Conservation (phyloP, 116 monocot species). For the Dioscorea cayenensis region DNA sequence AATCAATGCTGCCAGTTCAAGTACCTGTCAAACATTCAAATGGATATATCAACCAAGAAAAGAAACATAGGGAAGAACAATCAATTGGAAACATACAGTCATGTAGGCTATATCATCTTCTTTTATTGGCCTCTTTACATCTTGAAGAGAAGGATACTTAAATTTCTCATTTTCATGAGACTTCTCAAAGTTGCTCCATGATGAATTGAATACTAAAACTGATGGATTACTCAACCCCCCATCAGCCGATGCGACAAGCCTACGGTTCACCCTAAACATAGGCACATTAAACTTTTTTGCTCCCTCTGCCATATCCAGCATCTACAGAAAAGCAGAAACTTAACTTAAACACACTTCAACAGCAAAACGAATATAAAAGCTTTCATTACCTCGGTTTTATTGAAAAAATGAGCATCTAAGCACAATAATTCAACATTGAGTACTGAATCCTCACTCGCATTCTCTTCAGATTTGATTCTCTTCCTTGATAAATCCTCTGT, state of each 20-base stretch:
- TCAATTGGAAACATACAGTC: conserved; percentile 38
- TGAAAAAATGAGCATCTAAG: conserved; percentile 71
- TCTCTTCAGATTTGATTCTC: conserved; percentile 14
- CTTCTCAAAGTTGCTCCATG: conserved; percentile 30
- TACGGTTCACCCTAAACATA: conserved; percentile 53
- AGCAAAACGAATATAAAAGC: neutral
- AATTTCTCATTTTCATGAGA: conserved; percentile 26
- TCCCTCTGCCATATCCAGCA: conserved; percentile 74
- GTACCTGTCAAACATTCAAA: conserved; percentile 33
- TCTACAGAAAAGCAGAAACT: conserved; percentile 23
- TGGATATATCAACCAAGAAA: neutral
- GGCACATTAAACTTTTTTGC: conserved; percentile 70
- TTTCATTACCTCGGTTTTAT: conserved; percentile 49
- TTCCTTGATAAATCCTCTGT: conserved; percentile 11
- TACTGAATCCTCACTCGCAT: conserved; percentile 12
- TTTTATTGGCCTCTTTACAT: conserved; percentile 37
- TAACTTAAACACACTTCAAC: neutral
- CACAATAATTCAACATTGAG: conserved; percentile 47
- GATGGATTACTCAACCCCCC: conserved; percentile 84
- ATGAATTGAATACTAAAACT: conserved; percentile 77
- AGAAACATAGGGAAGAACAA: neutral
- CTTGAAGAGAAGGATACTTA: conserved; percentile 40
- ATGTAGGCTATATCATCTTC: conserved; percentile 93
- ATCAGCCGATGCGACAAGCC: conserved; percentile 59
- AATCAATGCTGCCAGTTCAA: conserved; percentile 78